Base-by-base conservation (phyloP, 108 stramenopile species). In the Fragilaria crotonensis region DNA sequence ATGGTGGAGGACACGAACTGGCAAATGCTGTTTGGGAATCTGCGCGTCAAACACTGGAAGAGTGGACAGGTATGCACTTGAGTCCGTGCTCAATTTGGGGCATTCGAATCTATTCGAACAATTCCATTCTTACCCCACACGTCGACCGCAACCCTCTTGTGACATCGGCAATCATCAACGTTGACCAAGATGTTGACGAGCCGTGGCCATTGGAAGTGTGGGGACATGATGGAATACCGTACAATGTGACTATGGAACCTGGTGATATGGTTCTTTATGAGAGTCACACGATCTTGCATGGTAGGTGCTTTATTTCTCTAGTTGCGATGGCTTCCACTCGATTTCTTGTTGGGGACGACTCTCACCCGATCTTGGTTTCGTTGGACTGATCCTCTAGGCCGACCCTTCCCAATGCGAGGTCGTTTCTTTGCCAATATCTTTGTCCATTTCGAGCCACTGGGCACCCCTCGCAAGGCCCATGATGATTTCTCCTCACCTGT, bases 141-240 rank as follows among this genome's bases (percentile, higher is more conserved):
- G 94, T 95, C 4, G 96, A 96, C 57, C 76, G 88, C 30, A 72
- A 78, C 31, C 88, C 96, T 26, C 68, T 94, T 22, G 74, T 95
- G 11, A 82, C 74, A 27, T 89, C 87, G 25, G 88, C 78, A 20
- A 95, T 96, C 47, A 81, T 90, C 23, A 90, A 86, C 54, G 73
- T 88, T 4, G 82, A 36, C 30, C 87, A 93, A 72, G 80, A 91
- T 60, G 76, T 78, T 22, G 80, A 83, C 19, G 78, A 89, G 51
- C 59, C 63, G 29, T 93, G 92, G 91, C 48, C 87, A 11, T 33
- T 94, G 32, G 85, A 87, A 58, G 80, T 91, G 21, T 83, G 74
- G 57, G 83, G 70, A 51, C 89, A 87, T 58, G 77, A 83, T 48
- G 91, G 88, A 17, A 57, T 45, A 25, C 79, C 80, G 0, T 71